These are phyloP conservation scores for Vaccinium corymbosum DNA, from an alignment of 148 eudicot species.

Conservation along the genomic window DNA sequence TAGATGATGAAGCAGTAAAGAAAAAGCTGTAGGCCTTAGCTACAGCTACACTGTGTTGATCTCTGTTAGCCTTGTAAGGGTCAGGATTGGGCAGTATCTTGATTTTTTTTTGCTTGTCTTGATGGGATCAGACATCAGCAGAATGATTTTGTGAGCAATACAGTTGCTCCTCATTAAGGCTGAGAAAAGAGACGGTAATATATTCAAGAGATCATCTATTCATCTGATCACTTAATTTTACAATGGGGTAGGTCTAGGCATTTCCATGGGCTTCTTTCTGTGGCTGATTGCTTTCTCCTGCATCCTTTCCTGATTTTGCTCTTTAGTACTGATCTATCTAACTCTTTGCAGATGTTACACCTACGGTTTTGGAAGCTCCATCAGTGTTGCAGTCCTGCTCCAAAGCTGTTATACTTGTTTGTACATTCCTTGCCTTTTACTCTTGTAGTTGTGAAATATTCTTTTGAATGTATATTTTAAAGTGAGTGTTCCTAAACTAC, in stretches of 20 bases:
- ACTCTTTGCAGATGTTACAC: conserved; percentile 42
- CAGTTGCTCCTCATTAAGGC: not conserved
- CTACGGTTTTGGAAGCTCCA: conserved; percentile 44
- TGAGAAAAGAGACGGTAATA: not conserved
- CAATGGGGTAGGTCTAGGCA: not conserved
- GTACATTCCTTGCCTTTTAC: conserved; percentile 63
- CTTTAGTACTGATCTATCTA: not conserved
- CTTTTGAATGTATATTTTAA: not conserved
- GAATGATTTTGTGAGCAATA: not conserved
- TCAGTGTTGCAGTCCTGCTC: conserved; percentile 34
- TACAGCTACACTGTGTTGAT: not conserved
- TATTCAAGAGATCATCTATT: not conserved
- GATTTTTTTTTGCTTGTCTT: not conserved
- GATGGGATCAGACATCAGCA: not conserved
- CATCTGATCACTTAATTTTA: not conserved
- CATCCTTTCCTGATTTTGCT: not conserved
- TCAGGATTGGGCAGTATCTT: not conserved
- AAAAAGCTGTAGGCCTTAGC: not conserved
- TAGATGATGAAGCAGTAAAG: not conserved
- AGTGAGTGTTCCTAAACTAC: not conserved
- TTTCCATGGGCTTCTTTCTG: not conserved
- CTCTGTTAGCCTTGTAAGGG: not conserved
- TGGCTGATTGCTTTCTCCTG: not conserved
- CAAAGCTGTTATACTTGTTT: conserved; percentile 90
- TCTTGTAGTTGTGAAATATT: conserved; percentile 6